Evolutionary conservation across 78 protist species (phyloP).

Genomic region (Planoprotostelium fungivorum): DNA sequence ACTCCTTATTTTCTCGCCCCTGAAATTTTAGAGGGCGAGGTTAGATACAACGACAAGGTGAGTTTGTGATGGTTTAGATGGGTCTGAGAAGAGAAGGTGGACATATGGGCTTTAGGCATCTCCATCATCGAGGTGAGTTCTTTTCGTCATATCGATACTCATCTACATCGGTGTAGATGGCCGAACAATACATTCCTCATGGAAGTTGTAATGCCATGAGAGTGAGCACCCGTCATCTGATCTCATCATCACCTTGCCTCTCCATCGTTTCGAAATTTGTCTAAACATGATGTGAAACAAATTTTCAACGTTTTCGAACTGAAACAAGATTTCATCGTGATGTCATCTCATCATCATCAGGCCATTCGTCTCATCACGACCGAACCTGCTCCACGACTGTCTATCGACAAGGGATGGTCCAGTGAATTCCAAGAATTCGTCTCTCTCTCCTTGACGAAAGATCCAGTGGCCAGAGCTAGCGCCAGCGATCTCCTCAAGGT

Average conservation of each 20-base stretch:
- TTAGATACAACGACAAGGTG: not conserved
- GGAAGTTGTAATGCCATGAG: not conserved
- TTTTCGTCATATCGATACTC: not conserved
- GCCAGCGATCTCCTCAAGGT: not conserved
- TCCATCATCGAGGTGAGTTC: not conserved
- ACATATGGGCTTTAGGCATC: not conserved
- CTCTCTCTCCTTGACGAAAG: not conserved
- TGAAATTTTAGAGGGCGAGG: not conserved
- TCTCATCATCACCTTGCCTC: too few species aligned
- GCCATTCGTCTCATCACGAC: not conserved
- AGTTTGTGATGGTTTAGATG: too few species aligned
- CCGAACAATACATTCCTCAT: not conserved
- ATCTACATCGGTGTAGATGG: not conserved
- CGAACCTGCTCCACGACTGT: not conserved
- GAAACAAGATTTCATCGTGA: not conserved
- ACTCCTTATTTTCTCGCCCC: not conserved
- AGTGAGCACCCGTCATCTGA: not conserved
- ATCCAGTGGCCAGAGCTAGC: not conserved
- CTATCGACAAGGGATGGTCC: not conserved
- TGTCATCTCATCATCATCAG: not conserved
- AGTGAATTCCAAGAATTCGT: not conserved
- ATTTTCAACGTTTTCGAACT: not conserved
- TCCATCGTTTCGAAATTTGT: too few species aligned
- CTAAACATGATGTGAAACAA: too few species aligned
- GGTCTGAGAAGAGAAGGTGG: not conserved